phyloP scores from a whole-genome alignment of 225 moss, liverwort and hornwort genomes.

The Sphagnum contortum region DNA sequence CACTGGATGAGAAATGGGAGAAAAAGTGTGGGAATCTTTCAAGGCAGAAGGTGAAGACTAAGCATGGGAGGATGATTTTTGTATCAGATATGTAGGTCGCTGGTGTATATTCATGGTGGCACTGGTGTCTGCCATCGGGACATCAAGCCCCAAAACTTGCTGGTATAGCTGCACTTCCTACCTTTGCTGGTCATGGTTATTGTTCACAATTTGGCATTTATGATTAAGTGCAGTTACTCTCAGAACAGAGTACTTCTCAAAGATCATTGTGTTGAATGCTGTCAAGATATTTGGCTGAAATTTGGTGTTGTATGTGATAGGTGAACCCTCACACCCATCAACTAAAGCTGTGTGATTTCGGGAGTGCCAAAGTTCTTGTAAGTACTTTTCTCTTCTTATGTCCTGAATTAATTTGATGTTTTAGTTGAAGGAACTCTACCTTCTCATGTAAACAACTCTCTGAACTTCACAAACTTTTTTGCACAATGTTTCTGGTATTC shows the following conservation, averaged over 20 bases:
- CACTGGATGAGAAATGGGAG: neutral
- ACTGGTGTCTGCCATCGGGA: conserved; percentile 64
- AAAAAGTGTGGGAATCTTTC: neutral
- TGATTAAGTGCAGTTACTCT: neutral
- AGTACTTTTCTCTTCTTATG: conserved; percentile 1
- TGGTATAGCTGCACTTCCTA: conserved; percentile 13
- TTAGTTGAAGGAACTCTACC: neutral
- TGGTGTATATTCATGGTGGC: conserved; percentile 55
- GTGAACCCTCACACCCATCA: conserved; percentile 71
- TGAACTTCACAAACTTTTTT: neutral
- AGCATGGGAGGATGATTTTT: neutral
- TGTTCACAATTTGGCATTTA: neutral
- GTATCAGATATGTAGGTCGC: conserved; percentile 51
- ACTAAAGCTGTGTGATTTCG: conserved; percentile 58
- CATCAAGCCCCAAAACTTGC: conserved; percentile 64
- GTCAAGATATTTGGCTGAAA: neutral
- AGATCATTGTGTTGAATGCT: neutral
- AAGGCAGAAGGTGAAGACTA: neutral
- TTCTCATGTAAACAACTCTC: neutral
- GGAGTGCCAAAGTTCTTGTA: conserved; percentile 61
- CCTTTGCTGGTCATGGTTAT: neutral
- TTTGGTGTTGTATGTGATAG: conserved; percentile 18
- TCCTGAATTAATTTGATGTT: too few species aligned
- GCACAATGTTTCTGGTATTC: neutral
- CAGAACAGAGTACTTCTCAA: neutral